These are phyloP conservation scores for Stygiomarasmius scandens DNA, from an alignment of 1,284 basidiomycete species.

Conservation along the genomic window DNA sequence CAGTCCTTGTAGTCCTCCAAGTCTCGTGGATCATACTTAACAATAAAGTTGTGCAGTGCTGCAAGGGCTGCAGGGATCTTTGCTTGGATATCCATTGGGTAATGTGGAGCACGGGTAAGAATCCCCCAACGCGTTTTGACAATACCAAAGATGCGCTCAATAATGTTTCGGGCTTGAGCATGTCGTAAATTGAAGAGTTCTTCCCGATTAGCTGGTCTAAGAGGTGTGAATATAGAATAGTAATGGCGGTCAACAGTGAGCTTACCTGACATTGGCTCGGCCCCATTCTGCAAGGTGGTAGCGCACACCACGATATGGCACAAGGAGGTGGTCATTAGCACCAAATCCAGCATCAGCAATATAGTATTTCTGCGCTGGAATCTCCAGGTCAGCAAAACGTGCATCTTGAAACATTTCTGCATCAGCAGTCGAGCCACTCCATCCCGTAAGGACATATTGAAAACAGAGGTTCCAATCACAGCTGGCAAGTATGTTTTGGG, in stretches of 20 bases:
- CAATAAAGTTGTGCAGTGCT: constrained; percentile 28
- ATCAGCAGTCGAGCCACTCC: constrained; percentile 25
- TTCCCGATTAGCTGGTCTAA: constrained; percentile 24
- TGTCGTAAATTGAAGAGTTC: constrained; percentile 34
- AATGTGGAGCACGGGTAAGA: constrained; percentile 15
- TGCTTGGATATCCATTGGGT: constrained; percentile 21
- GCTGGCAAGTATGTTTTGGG: constrained; percentile 11
- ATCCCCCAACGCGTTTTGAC: constrained; percentile 25
- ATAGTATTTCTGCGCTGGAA: constrained; percentile 24
- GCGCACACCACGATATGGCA: constrained; percentile 28
- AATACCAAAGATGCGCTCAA: constrained; percentile 35
- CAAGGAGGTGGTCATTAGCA: constrained; percentile 30
- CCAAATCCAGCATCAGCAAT: constrained; percentile 26
- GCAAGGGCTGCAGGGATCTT: constrained; percentile 17
- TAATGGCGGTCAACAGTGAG: neutral
- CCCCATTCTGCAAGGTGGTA: constrained; percentile 4
- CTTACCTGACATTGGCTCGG: neutral
- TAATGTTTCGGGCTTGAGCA: constrained; percentile 24
- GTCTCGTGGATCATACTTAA: no score
- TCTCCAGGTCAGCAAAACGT: constrained; percentile 14
- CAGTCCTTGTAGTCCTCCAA: no score
- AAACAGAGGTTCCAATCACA: constrained; percentile 20
- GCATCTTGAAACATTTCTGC: constrained; percentile 20
- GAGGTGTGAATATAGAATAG: neutral
- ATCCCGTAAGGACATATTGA: constrained; percentile 22